Base-by-base conservation (phyloP, 768 basidiomycete genomes). In the Fibroporia radiculosa region DNA sequence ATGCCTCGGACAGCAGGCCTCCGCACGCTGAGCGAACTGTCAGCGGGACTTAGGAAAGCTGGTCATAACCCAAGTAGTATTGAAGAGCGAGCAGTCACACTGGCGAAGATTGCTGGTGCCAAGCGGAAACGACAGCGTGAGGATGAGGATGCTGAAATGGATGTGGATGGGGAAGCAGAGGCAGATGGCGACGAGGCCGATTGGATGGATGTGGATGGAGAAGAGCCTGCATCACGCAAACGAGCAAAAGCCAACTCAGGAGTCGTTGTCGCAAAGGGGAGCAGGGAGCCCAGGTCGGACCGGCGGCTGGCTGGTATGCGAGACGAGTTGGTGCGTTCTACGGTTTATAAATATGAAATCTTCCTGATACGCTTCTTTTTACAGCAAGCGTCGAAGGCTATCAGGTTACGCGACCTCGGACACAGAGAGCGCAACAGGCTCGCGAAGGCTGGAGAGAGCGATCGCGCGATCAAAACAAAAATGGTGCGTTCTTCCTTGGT, bases 401-500 rank as follows among this genome's bases (percentile, higher is more conserved):
- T 77, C 62, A 79, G 84, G 58, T 71, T 97, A 47, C 84, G 89
- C 53, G 88, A 90, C 56, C 76, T 95, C 44, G 84, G 83, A 5
- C 92, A 95, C 62, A 75, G 95, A 53, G 77, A 76, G 43, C 84
- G 91, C 48, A 95, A 95, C 62, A 79, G 80, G 72, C 73, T 81
- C 34, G 95, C 91, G 20, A 90, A 84, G 61, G 93, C 93, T 29
- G 89, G 88, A 47, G 95, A 99, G 74, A 72, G 78, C 47, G 91
- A 93, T 68, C 80, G 88, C 52, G 74, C 74, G 10, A 91, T 91
- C 67, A 75, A 69, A 58, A 74, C 73, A 50, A 90, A 90, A 74
- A 90, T 85, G 87, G 89, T 89, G 41, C 11, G 73, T 68, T 20
- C 28, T 27, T 24, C 16, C 27, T 5, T 50, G n/a, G n/a, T n/a